These are phyloP conservation scores for Candida ponderosae DNA, from an alignment of 805 yeast genomes.

Conservation along the genomic window DNA sequence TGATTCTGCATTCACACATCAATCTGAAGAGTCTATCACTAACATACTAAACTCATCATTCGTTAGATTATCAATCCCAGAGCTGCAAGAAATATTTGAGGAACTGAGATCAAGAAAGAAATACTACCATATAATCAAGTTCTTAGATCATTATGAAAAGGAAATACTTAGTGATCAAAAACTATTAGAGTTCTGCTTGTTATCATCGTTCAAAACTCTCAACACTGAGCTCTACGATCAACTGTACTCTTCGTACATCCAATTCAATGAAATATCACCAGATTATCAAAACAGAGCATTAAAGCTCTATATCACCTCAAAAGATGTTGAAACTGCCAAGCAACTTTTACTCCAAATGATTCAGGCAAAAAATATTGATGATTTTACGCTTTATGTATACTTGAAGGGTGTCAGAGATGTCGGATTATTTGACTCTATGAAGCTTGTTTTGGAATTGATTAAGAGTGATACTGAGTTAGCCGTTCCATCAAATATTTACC, in stretches of 20 bases:
- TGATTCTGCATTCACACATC: background rate
- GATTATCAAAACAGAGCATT: background rate
- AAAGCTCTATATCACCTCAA: no score
- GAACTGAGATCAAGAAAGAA: no score
- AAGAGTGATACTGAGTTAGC: slow-evolving; percentile 14
- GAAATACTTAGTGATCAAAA: no score
- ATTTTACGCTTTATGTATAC: slow-evolving; percentile 11
- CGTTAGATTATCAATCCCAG: background rate
- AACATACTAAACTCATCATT: background rate
- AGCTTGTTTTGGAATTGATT: slow-evolving; percentile 14
- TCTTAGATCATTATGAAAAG: no score
- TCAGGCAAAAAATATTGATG: slow-evolving; percentile 13
- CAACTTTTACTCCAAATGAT: slow-evolving; percentile 20
- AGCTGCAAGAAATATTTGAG: background rate
- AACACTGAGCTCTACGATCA: background rate
- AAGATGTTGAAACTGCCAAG: slow-evolving; percentile 16
- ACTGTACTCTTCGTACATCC: background rate
- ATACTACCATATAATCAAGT: background rate
- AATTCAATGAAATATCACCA: background rate
- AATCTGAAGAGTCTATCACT: background rate
- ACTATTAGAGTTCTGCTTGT: background rate
- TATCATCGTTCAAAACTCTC: background rate
- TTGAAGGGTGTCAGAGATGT: slow-evolving; percentile 10
- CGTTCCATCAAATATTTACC: slow-evolving; percentile 11
- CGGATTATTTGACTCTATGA: slow-evolving; percentile 10